phyloP scores from a whole-genome alignment of 108 stramenopile genomes.

The Cyclotella choctawhatcheeana region DNA sequence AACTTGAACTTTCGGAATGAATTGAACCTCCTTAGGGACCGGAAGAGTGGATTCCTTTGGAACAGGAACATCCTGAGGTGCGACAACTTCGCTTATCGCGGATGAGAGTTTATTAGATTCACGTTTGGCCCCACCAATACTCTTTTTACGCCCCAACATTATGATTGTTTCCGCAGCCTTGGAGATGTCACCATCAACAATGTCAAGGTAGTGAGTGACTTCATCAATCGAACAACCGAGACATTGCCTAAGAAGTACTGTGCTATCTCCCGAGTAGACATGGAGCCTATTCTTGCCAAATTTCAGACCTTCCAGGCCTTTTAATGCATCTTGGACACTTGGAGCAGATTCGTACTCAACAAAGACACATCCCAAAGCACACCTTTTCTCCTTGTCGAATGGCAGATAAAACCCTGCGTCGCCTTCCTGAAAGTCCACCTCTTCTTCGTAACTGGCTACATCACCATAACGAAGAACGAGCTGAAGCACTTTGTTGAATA shows the following conservation, averaged over 20 bases:
- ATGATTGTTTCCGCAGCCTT: neutral
- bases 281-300: neutral
- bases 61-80: too few species aligned
- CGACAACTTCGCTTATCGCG: too few species aligned
- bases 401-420: conserved; percentile 3
- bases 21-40: neutral
- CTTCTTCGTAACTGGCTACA: neutral
- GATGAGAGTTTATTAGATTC: too few species aligned
- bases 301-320: neutral
- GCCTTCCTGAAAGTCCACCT: neutral
- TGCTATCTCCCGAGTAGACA: neutral
- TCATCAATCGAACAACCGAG: neutral
- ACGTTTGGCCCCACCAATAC: neutral
- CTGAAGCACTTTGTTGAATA: neutral
- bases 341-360: neutral
- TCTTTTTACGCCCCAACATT: too few species aligned
- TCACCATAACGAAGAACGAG: neutral
- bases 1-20: too few species aligned
- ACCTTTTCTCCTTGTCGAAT: conserved; percentile 3
- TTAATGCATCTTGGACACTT: neutral
- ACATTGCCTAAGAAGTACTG: neutral
- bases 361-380: neutral
- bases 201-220: neutral
- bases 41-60: neutral
- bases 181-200: neutral